Evolutionary conservation across 306 rosid genomes (phyloP), one percentile per base, ranked within the genome.

Genomic region (Aeschynomene evenia): DNA sequence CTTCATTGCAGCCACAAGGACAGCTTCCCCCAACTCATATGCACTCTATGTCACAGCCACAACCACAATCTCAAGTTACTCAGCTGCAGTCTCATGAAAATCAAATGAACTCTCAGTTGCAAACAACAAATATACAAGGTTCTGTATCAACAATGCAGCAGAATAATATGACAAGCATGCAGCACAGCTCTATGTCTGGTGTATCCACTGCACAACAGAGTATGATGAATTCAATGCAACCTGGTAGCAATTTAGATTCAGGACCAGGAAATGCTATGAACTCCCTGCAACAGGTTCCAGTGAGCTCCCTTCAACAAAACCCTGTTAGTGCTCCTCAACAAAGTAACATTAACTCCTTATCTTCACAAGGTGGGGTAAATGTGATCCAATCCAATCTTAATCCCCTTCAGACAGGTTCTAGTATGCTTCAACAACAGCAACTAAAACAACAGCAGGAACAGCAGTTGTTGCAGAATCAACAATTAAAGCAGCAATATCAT

Each of bases 31-130:
- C 88, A 13, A 34, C 89, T 22, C 92, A 86, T 67, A 86, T 93
- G 84, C 93, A 90, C 31, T 31, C 93, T 65, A 77, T 84, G 78
- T 77, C 83, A 64, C 96, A 87, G 75, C 52, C 96, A 50, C 96
- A 87, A 73, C 52, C 96, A 50, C 95, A 84, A 75, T 18, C 93
- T 55, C 96, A 90, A 67, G 81, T 79, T 74, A 46, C 62, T 76
- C 87, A 86, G 58, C 80, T 74, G 59, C 97, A 88, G 75, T 80
- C 96, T 62, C 91, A 82, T 73, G 99, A 89, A 79, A 90, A 81
- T 70, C 96, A 90, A 79, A 85, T 90, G 81, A 94, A 82, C 79
- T 66, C 95, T 29, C 96, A 90, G 77, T 51, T 89, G 83, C 96
- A 85, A 72, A 46, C 95, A 48, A 61, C 88, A 73, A 92, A 83